These are phyloP conservation scores for Casuarina cunninghamiana DNA, from an alignment of 306 rosid species.

Conservation along the genomic window DNA sequence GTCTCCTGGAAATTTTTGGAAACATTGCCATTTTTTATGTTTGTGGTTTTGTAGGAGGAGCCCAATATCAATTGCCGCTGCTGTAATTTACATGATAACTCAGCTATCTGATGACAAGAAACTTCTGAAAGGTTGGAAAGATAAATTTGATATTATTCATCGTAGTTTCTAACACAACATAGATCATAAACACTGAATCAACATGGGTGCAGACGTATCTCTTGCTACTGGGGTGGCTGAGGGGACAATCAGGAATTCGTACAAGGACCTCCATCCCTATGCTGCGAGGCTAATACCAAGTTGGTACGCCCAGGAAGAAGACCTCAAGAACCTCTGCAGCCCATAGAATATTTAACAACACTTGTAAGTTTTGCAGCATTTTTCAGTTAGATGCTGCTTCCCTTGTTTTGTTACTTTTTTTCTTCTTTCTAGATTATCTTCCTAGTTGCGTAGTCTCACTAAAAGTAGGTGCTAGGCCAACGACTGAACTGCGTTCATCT, in stretches of 20 bases:
- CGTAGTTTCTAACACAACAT: not conserved
- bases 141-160: slow-evolving; percentile 5
- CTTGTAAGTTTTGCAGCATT: not conserved
- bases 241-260: slow-evolving; percentile 90
- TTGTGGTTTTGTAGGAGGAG: slow-evolving; percentile 66
- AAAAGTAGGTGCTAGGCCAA: not conserved
- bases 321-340: slow-evolving; percentile 77
- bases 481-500: not conserved
- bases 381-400: not conserved
- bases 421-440: not conserved
- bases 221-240: slow-evolving; percentile 92
- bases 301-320: slow-evolving; percentile 89
- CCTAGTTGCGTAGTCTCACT: not conserved
- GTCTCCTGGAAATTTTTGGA: not conserved
- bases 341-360: slow-evolving; percentile 56
- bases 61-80: slow-evolving; percentile 94
- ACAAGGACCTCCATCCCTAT: slow-evolving; percentile 84
- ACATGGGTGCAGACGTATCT: slow-evolving; percentile 70
- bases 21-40: not conserved
- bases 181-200: not conserved
- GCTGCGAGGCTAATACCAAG: slow-evolving; percentile 82
- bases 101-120: slow-evolving; percentile 88
- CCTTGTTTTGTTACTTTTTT: not conserved
- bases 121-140: slow-evolving; percentile 73
- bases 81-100: slow-evolving; percentile 84